These are phyloP conservation scores for Cucumis melo DNA, from an alignment of 306 rosid species.

Conservation along the genomic window DNA sequence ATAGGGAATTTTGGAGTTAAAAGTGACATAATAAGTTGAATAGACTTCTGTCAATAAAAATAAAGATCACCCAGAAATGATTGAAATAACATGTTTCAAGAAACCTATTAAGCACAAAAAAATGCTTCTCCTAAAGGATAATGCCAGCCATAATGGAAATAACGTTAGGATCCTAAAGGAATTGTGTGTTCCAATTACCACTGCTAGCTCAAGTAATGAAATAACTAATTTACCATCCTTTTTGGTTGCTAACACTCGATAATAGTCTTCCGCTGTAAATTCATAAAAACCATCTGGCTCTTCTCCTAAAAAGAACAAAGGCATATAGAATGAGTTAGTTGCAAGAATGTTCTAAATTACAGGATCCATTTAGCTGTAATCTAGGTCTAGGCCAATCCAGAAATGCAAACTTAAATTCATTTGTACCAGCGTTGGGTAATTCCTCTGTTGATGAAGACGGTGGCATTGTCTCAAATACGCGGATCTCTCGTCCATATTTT, in stretches of 20 bases:
- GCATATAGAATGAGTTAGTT: not conserved
- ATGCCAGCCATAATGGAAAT: not conserved
- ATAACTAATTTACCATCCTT: slow-evolving; percentile 45
- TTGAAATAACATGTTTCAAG: not conserved
- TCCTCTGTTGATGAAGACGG: slow-evolving; percentile 32
- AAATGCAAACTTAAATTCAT: not conserved
- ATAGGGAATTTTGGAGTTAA: not conserved
- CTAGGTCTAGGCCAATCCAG: not conserved
- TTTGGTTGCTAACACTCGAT: slow-evolving; percentile 38
- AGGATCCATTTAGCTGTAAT: not conserved
- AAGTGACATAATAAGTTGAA: not conserved
- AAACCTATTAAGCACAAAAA: not conserved
- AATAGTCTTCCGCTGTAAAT: slow-evolving; percentile 69
- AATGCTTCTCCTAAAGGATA: not conserved
- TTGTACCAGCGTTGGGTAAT: slow-evolving; percentile 28
- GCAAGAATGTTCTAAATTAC: not conserved
- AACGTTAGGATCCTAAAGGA: not conserved
- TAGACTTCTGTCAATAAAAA: not conserved
- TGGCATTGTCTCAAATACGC: slow-evolving; percentile 46
- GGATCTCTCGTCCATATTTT: slow-evolving; percentile 60
- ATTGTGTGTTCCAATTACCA: not conserved
- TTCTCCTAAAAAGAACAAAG: slow-evolving; percentile 24
- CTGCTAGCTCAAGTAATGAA: not conserved
- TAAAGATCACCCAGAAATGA: not conserved
- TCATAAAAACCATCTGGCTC: slow-evolving; percentile 59